These are phyloP conservation scores for Cenococcum geophilum DNA, from an alignment of 495 filamentous ascomycete genomes.

Conservation along the genomic window DNA sequence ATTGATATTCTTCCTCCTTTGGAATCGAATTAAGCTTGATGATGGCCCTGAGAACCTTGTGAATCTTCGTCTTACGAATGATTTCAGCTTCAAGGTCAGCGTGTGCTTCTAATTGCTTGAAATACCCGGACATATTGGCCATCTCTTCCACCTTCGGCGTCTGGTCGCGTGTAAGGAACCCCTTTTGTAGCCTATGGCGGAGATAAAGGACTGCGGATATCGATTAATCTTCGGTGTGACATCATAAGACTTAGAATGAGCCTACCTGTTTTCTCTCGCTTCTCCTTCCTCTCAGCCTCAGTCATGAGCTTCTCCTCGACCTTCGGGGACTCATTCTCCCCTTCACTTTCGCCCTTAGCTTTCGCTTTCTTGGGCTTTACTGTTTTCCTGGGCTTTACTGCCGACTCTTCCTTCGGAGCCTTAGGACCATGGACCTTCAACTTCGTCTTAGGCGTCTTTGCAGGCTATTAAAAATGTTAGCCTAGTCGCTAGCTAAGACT, in stretches of 20 bases:
- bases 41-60: constrained; percentile 89
- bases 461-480: constrained; percentile 35
- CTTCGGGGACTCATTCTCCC: constrained; percentile 44
- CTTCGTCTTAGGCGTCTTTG: constrained; percentile 61
- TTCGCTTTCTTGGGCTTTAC: constrained; percentile 45
- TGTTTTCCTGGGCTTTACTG: constrained; percentile 45
- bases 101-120: constrained; percentile 71
- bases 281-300: constrained; percentile 54
- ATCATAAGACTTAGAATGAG: constrained; percentile 45
- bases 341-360: constrained; percentile 56
- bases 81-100: constrained; percentile 77
- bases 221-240: constrained; percentile 46
- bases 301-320: constrained; percentile 51
- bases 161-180: constrained; percentile 73
- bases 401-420: constrained; percentile 37
- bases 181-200: constrained; percentile 85
- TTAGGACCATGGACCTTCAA: constrained; percentile 50
- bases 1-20: constrained; percentile 74
- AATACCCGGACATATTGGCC: constrained; percentile 66
- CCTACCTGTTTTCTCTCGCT: constrained; percentile 54
- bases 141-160: constrained; percentile 85
- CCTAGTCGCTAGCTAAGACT: constrained; percentile 1
- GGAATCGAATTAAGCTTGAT: constrained; percentile 76
- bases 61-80: constrained; percentile 81
- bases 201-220: constrained; percentile 61